phyloP scores from a whole-genome alignment of 2,329 filamentous ascomycete genomes.

The Beauveria brongniartii region DNA sequence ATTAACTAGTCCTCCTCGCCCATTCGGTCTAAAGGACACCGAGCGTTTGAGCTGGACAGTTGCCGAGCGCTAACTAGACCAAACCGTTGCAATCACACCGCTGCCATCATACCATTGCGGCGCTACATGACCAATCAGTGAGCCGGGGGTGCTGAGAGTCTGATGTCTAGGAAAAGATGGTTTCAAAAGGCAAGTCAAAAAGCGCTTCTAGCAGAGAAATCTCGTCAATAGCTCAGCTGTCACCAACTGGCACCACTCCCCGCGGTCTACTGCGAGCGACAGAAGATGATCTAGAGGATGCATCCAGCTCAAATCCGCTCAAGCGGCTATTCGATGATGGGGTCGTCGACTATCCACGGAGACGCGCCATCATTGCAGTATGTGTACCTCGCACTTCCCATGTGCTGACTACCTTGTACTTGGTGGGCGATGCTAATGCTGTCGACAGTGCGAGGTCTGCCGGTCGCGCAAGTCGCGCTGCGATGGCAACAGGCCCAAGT shows the following conservation, averaged over 20 bases:
- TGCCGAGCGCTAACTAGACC: not conserved
- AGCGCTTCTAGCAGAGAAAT: not conserved
- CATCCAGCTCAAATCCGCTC: slow-evolving; percentile 40
- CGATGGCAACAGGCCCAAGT: slow-evolving; percentile 73
- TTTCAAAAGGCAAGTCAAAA: not conserved
- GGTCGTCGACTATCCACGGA: slow-evolving; percentile 54
- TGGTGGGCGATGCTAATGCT: slow-evolving; percentile 14
- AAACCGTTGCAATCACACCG: no score
- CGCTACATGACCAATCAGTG: not conserved
- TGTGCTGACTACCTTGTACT: not conserved
- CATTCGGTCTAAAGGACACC: not conserved
- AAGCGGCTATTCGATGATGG: slow-evolving; percentile 56
- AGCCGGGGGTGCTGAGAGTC: not conserved
- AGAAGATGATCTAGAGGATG: slow-evolving; percentile 8
- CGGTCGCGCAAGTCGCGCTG: slow-evolving; percentile 73
- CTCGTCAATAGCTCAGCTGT: not conserved
- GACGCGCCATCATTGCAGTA: slow-evolving; percentile 59
- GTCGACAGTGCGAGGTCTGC: slow-evolving; percentile 65
- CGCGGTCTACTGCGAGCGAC: not conserved
- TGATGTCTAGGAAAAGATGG: not conserved
- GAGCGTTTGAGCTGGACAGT: no score
- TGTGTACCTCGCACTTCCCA: slow-evolving; percentile 20
- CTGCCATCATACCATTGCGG: not conserved
- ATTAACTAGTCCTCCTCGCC: not conserved
- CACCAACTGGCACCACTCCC: not conserved